phyloP scores from a whole-genome alignment of 2,329 filamentous ascomycete species.

The Aspergillus jensenii region DNA sequence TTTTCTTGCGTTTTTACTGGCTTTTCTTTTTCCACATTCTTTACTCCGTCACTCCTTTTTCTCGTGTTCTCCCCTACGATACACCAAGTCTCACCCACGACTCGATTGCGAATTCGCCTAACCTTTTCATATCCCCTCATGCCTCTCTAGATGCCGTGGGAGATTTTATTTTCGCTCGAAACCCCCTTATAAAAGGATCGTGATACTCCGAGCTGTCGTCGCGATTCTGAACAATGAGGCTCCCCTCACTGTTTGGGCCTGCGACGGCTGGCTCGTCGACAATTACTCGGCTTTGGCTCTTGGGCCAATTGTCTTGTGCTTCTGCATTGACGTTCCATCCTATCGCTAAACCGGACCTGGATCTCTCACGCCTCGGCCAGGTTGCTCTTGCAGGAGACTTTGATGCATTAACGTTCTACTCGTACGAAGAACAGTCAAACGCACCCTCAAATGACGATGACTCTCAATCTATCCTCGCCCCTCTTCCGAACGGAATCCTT shows the following conservation, averaged over 20 bases:
- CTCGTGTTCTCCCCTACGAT: constrained; percentile 15
- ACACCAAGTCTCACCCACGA: constrained; percentile 11
- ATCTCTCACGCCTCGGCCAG: constrained; percentile 74
- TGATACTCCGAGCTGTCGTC: constrained; percentile 34
- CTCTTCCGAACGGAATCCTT: constrained; percentile 83
- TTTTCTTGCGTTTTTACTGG: constrained; percentile 14
- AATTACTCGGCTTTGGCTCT: constrained; percentile 26
- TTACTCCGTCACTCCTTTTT: constrained; percentile 20
- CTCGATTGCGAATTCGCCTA: constrained; percentile 10
- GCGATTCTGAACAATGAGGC: constrained; percentile 44
- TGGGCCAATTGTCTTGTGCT: constrained; percentile 23
- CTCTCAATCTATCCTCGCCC: constrained; percentile 75
- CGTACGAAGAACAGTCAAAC: constrained; percentile 78
- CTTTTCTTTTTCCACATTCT: constrained; percentile 19
- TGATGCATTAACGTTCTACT: constrained; percentile 84
- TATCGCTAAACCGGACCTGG: constrained; percentile 51
- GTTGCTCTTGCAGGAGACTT: constrained; percentile 89
- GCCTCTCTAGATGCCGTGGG: constrained; percentile 11
- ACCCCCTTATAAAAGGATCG: background rate
- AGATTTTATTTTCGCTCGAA: constrained; percentile 8
- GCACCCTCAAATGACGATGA: constrained; percentile 64
- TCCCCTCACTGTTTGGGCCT: constrained; percentile 46
- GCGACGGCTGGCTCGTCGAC: constrained; percentile 41
- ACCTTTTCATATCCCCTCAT: constrained; percentile 9
- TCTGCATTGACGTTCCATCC: constrained; percentile 38